Base-by-base conservation (phyloP, 495 filamentous ascomycete species). In the Saxophila tyrrhenica region DNA sequence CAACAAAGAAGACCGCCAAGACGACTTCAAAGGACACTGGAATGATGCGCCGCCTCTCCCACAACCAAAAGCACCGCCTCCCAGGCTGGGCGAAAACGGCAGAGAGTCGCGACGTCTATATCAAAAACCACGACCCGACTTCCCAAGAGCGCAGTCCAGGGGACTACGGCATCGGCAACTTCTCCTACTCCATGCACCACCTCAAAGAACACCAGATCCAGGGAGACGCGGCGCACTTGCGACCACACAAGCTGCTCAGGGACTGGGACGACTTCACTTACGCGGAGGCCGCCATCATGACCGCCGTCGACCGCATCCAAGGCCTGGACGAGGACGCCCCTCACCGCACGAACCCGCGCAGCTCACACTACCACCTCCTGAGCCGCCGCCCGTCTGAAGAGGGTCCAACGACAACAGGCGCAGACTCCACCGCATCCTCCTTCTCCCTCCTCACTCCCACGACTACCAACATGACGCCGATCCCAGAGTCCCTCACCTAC, bases 101-200 rank as follows among this genome's bases (percentile, higher is more conserved):
- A 8, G 20, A 8, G 10, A 25, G 9, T 5, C 10, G 17, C 41
- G 3, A 8, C 7, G 3, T n/a, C 7, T 44, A 44, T n/a, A 44
- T 44, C 41, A 44, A 21, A 7, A 44, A 21, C 15, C 29, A 35
- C 29, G 29, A 35, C 29, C 16, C 41, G 7, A 17, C 8, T n/a
- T 7, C 17, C 17, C 41, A n/a, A 17, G 16, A 44, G 5, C 41
- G 41, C 45, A 25, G 9, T 9, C 17, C 45, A 15, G 10, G 45
- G 8, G 60, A 62, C 51, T 56, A 56, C 22, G 62, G 66, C 39
- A 38, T 54, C n/a, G 58, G 65, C 43, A 58, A 60, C 41, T 69
- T 71, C 62, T 60, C 56, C 42, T 69, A 66, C 61, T 52, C 65
- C 29, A 48, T 58, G 0, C 45, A 16, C 1, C 60, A 68, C 50